Percentiles rank a stretch among this genome's conserved stretches.
phyloP scores from a whole-genome alignment of 2,329 filamentous ascomycete genomes.

The Calonectria multiphialidica region DNA sequence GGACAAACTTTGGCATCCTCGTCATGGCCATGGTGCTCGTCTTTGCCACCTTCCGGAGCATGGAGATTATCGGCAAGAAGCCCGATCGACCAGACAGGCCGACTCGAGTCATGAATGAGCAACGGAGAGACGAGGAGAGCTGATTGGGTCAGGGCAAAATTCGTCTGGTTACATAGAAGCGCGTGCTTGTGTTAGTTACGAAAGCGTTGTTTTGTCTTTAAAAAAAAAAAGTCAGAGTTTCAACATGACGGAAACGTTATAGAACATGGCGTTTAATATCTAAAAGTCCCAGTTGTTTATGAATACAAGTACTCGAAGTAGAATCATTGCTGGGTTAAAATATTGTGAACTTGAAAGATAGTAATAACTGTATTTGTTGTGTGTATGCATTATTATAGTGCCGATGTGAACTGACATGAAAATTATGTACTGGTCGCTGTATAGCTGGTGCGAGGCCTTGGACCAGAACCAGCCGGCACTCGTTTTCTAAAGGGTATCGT shows the following conservation, averaged over 20 bases:
- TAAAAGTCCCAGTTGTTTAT: not conserved
- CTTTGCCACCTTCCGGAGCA: conserved; percentile 61
- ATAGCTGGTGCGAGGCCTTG: conserved; percentile 7
- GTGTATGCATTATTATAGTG: conserved; percentile 7
- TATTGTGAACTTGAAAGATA: conserved; percentile 3
- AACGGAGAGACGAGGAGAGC: conserved; percentile 31
- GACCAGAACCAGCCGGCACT: conserved; percentile 21
- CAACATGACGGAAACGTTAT: not conserved
- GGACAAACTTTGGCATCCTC: conserved; percentile 65
- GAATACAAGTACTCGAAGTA: too few species aligned
- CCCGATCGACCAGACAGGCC: conserved; percentile 29
- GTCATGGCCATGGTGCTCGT: conserved; percentile 58
- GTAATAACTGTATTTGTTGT: conserved; percentile 11
- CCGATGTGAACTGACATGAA: not conserved
- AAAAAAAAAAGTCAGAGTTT: not conserved
- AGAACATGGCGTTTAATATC: not conserved
- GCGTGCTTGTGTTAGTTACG: not conserved
- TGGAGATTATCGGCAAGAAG: conserved; percentile 64
- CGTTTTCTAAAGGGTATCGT: conserved; percentile 42
- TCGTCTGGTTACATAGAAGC: not conserved
- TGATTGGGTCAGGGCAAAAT: not conserved
- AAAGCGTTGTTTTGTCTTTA: not conserved
- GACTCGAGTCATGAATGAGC: conserved; percentile 39
- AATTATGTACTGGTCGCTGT: conserved; percentile 5
- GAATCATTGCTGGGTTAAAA: not conserved